phyloP scores from a whole-genome alignment of 306 rosid genomes.

The Cucurbita pepo region DNA sequence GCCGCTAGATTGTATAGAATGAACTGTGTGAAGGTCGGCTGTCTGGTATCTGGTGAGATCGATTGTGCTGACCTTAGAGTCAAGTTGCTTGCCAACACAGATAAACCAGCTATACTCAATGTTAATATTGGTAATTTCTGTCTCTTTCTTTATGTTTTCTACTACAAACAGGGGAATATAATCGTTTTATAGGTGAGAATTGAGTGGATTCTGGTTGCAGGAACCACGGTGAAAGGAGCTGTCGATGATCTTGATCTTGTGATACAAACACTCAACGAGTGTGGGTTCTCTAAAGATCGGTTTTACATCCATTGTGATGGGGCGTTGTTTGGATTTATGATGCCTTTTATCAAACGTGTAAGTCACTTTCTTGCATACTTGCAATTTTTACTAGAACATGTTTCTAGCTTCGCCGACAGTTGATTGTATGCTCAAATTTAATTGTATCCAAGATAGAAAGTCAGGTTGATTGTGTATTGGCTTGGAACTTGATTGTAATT shows the following conservation, averaged over 20 bases:
- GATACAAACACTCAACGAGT: slow-evolving; percentile 29
- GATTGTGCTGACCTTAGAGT: slow-evolving; percentile 37
- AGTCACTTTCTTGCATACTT: background rate
- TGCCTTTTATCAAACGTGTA: slow-evolving; percentile 45
- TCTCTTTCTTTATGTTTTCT: background rate
- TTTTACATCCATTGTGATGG: slow-evolving; percentile 71
- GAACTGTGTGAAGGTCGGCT: slow-evolving; percentile 40
- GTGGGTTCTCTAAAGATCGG: slow-evolving; percentile 35
- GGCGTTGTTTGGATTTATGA: slow-evolving; percentile 53
- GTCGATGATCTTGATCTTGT: slow-evolving; percentile 52
- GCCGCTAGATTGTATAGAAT: slow-evolving; percentile 65
- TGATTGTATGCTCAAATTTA: background rate
- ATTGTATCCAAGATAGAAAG: background rate
- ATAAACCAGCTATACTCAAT: slow-evolving; percentile 57
- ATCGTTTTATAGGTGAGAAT: background rate
- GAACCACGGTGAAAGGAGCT: slow-evolving; percentile 58
- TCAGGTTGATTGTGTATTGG: too few relatives aligned
- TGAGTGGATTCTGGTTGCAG: slow-evolving; percentile 13
- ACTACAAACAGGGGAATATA: background rate
- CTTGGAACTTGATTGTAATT: too few relatives aligned
- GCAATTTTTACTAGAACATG: background rate
- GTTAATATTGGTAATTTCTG: slow-evolving; percentile 40
- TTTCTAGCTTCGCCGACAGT: background rate
- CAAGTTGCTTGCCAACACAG: slow-evolving; percentile 27
- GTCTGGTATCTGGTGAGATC: slow-evolving; percentile 52